Conservation (phyloP, 2,329 filamentous ascomycete species). For the Colletotrichum chrysophilum region DNA sequence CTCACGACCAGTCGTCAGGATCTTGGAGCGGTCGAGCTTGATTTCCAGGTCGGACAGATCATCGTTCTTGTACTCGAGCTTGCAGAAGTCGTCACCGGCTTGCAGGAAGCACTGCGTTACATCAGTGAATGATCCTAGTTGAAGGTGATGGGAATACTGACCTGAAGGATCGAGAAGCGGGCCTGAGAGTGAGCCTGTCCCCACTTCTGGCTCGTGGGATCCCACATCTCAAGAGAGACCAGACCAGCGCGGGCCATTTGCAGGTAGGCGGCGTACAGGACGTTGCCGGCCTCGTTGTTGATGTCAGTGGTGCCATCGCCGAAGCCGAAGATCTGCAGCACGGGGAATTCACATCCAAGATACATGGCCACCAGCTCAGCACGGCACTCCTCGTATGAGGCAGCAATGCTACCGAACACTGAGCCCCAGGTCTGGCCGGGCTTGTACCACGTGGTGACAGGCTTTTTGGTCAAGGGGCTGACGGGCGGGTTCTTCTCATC, state of each 20-base stretch:
- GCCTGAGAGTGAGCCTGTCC: slow-evolving; percentile 92
- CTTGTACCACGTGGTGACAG: slow-evolving; percentile 88
- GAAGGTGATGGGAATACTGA: slow-evolving; percentile 15
- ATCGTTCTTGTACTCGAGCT: slow-evolving; percentile 74
- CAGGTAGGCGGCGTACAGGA: slow-evolving; percentile 88
- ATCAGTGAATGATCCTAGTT: background rate
- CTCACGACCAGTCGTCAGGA: slow-evolving; percentile 79
- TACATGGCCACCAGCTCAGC: slow-evolving; percentile 95
- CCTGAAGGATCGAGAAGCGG: slow-evolving; percentile 82
- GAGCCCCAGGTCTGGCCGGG: slow-evolving; percentile 94
- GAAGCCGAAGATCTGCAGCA: slow-evolving; percentile 90
- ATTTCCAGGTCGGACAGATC: slow-evolving; percentile 84
- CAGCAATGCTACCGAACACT: slow-evolving; percentile 87
- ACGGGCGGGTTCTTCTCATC: slow-evolving; percentile 81
- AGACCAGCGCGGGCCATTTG: slow-evolving; percentile 95
- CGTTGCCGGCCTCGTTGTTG: slow-evolving; percentile 78
- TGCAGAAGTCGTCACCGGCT: slow-evolving; percentile 86
- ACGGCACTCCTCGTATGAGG: slow-evolving; percentile 92
- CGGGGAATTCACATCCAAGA: slow-evolving; percentile 81
- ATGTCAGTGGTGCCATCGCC: slow-evolving; percentile 79
- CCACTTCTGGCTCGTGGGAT: slow-evolving; percentile 89
- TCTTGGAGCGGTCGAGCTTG: slow-evolving; percentile 83
- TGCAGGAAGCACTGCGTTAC: slow-evolving; percentile 73
- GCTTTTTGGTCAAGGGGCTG: slow-evolving; percentile 79
- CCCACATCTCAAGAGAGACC: slow-evolving; percentile 90